Percentiles rank a stretch among this genome's conserved stretches.
Evolutionary conservation across 202 grass and related monocot species (phyloP).

Genomic region (Musa balbisiana): DNA sequence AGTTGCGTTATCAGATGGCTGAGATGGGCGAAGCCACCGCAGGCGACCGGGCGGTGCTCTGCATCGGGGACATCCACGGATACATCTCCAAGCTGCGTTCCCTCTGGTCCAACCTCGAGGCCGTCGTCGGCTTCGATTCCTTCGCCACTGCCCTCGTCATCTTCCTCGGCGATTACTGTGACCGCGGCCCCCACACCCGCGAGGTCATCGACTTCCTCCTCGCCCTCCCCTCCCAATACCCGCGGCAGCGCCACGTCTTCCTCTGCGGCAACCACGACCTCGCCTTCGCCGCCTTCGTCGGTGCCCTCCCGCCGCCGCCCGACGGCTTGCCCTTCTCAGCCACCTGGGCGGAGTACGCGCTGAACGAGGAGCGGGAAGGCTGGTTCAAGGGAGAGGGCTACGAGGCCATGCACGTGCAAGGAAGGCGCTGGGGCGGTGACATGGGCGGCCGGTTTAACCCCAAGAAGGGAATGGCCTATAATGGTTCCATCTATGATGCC

Average conservation of each 20-base stretch:
- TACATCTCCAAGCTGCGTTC: conserved; percentile 66
- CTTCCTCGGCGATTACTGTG: conserved; percentile 93
- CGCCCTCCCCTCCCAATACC: conserved; percentile 45
- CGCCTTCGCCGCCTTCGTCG: conserved; percentile 83
- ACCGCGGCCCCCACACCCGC: conserved; percentile 64
- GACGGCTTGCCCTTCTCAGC: conserved; percentile 49
- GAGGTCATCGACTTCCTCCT: conserved; percentile 71
- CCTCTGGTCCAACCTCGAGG: conserved; percentile 72
- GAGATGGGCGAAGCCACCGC: conserved; percentile 18
- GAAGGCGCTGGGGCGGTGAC: conserved; percentile 65
- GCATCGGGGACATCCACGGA: conserved; percentile 80
- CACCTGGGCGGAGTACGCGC: conserved; percentile 68
- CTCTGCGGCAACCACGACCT: conserved; percentile 97
- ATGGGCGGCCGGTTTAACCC: conserved; percentile 50
- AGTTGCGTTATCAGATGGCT: conserved; percentile 8
- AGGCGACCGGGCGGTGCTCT: conserved; percentile 48
- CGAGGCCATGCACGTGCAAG: conserved; percentile 74
- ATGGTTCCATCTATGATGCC: conserved; percentile 81
- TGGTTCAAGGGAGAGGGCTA: conserved; percentile 69
- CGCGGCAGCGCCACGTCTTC: conserved; percentile 68
- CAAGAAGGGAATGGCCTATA: conserved; percentile 51
- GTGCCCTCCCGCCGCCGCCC: conserved; percentile 53
- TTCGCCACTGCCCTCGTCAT: conserved; percentile 74
- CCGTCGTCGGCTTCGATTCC: conserved; percentile 35
- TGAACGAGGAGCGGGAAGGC: conserved; percentile 59